Evolutionary conservation across 2,329 filamentous ascomycete genomes (phyloP).

Genomic region (Xylaria multiplex): DNA sequence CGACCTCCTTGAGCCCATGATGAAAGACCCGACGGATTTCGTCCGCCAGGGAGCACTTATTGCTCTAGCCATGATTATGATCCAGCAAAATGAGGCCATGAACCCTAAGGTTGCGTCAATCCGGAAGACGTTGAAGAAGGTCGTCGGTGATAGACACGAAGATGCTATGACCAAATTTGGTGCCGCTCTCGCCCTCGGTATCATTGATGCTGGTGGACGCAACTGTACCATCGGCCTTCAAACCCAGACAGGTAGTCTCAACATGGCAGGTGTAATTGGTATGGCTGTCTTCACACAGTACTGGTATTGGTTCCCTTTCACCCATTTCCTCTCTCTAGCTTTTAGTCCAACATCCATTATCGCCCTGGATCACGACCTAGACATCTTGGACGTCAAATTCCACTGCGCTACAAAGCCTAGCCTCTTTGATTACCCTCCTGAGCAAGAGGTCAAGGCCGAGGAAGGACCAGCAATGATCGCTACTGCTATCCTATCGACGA

Average conservation of each 20-base stretch:
- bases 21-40: constrained; percentile 98
- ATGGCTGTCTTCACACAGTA: constrained; percentile 99
- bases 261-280: constrained; percentile 97
- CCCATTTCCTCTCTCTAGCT: constrained; percentile 94
- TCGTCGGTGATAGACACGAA: constrained; percentile 92
- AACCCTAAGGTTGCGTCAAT: constrained; percentile 94
- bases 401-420: constrained; percentile 94
- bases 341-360: constrained; percentile 98
- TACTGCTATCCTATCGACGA: constrained; percentile 94
- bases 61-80: constrained; percentile 95
- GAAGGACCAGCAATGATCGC: constrained; percentile 94
- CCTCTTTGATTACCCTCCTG: constrained; percentile 96
- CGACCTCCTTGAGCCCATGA: constrained; percentile 97
- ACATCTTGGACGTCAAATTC: constrained; percentile 94
- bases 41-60: constrained; percentile 97
- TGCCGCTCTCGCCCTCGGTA: constrained; percentile 90
- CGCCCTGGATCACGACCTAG: constrained; percentile 90
- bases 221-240: constrained; percentile 99
- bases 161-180: constrained; percentile 99
- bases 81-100: constrained; percentile 99
- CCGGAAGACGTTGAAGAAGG: constrained; percentile 93
- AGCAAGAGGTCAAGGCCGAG: constrained; percentile 93
- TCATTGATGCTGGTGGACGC: constrained; percentile 96
- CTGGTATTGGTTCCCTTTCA: constrained; percentile 99
- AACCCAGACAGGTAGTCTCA: constrained; percentile 96